Base-by-base conservation (phyloP, 768 basidiomycete species). In the Hortiboletus campestris region DNA sequence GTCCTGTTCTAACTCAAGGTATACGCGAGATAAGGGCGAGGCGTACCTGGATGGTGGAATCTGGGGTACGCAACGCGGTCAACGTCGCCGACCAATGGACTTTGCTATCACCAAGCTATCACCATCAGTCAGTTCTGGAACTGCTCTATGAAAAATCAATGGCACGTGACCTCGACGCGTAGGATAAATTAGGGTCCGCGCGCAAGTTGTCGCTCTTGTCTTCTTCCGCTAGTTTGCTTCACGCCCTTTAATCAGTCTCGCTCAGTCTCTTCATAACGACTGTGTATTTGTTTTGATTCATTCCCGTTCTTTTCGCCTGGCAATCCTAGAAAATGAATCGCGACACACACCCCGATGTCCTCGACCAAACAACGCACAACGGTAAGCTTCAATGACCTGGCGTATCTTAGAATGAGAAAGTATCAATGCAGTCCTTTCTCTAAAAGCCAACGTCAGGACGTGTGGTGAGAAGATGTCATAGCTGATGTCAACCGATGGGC, bases 291-390 rank as follows among this genome's bases (percentile, higher is more conserved):
- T 54, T 63, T 64, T 53, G 41, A 42, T 52, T 54, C 49, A 22
- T 32, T 57, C 38, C 42, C 36, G 58, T 60, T 59, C 56, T 61
- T 65, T 57, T 62, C 47, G 31, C 42, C 44, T 45, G 31, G 41
- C 42, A 45, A 43, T 49, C 52, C 22, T 47, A 25, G 25, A 60
- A 20, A 47, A 73, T 73, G 73, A 59, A 63, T 48, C 62, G 69
- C 63, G 69, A 69, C 39, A 63, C 72, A 73, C 59, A 48, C 55
- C 14, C 80, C 28, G 76, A 85, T 39, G 75, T 83, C 35, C 38
- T 50, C 43, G 80, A 80, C 51, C 83, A 67, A 52, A 56, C 67
- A 32, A 57, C 66, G 25, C 60, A 66, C 45, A 48, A 51, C 49
- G 71, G 76, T 77, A 46, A 51, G 75, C 58, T 41, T 42, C 36